These are phyloP conservation scores for Suhomyces atakaporum DNA, from an alignment of 1,139 yeast species.

Conservation along the genomic window DNA sequence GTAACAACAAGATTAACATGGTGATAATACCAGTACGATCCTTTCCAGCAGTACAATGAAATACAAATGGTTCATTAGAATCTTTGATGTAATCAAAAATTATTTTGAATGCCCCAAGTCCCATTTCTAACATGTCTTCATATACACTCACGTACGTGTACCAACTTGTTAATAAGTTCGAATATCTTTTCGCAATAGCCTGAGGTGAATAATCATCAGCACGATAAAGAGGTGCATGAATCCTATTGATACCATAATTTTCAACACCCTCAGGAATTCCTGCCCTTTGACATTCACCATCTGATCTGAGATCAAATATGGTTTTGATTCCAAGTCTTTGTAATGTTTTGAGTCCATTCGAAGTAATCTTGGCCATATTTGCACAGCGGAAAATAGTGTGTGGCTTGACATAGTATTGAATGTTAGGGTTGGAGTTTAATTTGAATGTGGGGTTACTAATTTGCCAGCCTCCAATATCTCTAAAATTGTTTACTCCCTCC, in stretches of 20 bases:
- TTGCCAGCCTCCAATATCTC: conserved; percentile 82
- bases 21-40: conserved; percentile 80
- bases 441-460: conserved; percentile 35
- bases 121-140: conserved; percentile 55
- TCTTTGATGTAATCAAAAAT: conserved; percentile 60
- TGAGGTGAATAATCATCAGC: conserved; percentile 65
- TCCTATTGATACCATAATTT: conserved; percentile 49
- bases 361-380: conserved; percentile 52
- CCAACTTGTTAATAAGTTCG: conserved; percentile 60
- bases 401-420: conserved; percentile 48
- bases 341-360: conserved; percentile 43
- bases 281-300: conserved; percentile 54
- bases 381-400: conserved; percentile 67
- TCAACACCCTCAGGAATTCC: conserved; percentile 44
- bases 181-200: conserved; percentile 59
- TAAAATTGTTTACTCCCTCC: conserved; percentile 70
- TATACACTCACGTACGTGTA: conserved; percentile 67
- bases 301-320: conserved; percentile 71
- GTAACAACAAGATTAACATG: conserved; percentile 62
- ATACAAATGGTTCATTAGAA: conserved; percentile 52
- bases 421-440: conserved; percentile 14
- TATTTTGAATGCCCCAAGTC: conserved; percentile 44
- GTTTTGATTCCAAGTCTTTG: conserved; percentile 50
- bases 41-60: conserved; percentile 86
- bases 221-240: conserved; percentile 62